Conservation (phyloP, 768 basidiomycete species). For the Sporobolomyces roseus region DNA sequence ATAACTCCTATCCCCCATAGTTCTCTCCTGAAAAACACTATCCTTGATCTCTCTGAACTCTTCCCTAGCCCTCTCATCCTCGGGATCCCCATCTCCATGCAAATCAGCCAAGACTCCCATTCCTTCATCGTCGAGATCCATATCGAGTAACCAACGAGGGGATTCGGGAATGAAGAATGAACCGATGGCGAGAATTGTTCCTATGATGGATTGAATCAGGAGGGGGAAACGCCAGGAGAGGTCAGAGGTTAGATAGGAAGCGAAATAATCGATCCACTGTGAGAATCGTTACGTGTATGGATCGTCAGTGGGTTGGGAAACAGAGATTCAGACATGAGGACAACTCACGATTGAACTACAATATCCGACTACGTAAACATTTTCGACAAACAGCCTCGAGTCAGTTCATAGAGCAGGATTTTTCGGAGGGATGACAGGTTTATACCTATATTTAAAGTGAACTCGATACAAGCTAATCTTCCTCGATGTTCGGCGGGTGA, state of each 20-base stretch:
- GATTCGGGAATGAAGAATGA: constrained; percentile 84
- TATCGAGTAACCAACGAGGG: constrained; percentile 89
- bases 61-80: constrained; percentile 64
- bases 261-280: constrained; percentile 91
- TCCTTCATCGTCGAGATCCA: constrained; percentile 74
- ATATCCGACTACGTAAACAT: constrained; percentile 75
- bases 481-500: constrained; percentile 87
- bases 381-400: background rate
- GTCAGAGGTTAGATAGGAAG: constrained; percentile 79
- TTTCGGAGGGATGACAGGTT: no score
- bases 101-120: constrained; percentile 81
- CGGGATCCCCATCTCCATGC: constrained; percentile 68
- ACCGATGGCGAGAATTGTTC: constrained; percentile 70
- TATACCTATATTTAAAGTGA: constrained; percentile 20
- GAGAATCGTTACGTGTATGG: background rate
- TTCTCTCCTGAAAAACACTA: constrained; percentile 56
- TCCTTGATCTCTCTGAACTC: constrained; percentile 87
- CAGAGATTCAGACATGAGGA: background rate
- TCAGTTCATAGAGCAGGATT: background rate
- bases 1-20: constrained; percentile 72
- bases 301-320: background rate
- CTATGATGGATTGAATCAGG: constrained; percentile 81
- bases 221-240: constrained; percentile 88
- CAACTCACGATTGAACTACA: constrained; percentile 74
- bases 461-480: constrained; percentile 74